Evolutionary conservation across 2,329 filamentous ascomycete genomes (phyloP).

Genomic region (Nemania bipapillata): DNA sequence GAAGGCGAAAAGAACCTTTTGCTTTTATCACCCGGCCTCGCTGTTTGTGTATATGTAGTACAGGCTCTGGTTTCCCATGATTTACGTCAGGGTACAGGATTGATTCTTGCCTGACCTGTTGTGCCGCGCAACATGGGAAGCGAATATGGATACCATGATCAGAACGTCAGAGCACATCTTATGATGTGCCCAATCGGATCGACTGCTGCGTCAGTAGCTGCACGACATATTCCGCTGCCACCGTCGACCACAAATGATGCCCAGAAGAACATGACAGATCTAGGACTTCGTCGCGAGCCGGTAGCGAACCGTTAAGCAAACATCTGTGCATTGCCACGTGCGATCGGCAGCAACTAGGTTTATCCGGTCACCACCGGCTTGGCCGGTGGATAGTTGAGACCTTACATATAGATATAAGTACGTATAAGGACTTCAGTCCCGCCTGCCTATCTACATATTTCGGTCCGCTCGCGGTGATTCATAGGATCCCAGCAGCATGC

Average conservation of each 20-base stretch:
- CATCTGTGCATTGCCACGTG: conserved; percentile 27
- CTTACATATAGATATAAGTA: neutral
- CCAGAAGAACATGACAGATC: conserved; percentile 3
- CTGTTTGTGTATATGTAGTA: conserved; percentile 1
- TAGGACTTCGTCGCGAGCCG: neutral
- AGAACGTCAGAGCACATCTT: conserved; percentile 1
- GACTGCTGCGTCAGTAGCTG: neutral
- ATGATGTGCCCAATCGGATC: conserved; percentile 26
- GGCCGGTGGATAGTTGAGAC: neutral
- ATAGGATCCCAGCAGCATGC: neutral
- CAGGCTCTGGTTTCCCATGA: neutral
- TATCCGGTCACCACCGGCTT: neutral
- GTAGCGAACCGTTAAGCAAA: conserved; percentile 15
- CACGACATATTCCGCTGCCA: conserved; percentile 8
- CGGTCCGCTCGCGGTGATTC: conserved; percentile 16
- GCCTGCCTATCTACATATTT: neutral
- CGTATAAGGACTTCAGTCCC: neutral
- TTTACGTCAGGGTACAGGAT: neutral
- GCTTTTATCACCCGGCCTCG: neutral
- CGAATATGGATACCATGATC: neutral
- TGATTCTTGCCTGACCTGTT: neutral
- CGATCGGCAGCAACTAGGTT: neutral
- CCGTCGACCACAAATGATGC: conserved; percentile 1
- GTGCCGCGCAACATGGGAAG: conserved; percentile 8
- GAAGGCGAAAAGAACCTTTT: neutral